Evolutionary conservation across 208 protist species (phyloP), one percentile per base, ranked within the genome.

Genomic region (Histomonas meleagridis): DNA sequence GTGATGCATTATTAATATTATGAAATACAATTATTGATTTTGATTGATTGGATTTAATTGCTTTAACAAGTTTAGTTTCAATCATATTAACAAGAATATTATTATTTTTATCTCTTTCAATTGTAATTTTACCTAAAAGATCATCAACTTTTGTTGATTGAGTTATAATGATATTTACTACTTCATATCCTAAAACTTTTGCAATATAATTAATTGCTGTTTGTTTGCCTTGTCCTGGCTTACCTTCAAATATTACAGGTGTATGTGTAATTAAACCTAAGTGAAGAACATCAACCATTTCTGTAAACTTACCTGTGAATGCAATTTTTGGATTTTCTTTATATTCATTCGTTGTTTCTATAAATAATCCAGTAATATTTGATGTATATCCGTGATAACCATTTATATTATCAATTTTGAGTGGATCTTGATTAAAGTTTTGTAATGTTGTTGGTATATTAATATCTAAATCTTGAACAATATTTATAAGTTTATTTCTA

Each of bases 1-100:
- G 60, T 32, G 60, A 65, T n/a, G 60, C 60, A 65, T 65, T n/a
- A n/a, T 65, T 65, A n/a, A 65, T 65, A 65, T 65, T 65, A n/a
- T 65, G 21, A n/a, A 65, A 28, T 32, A 65, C 60, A n/a, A 65
- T n/a, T n/a, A 76, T 9, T 43, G 76, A 9, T 18, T 51, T 10
- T 5, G 4, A 10, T 46, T 76, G 5, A 46, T 9, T 1, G 35
- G 35, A 9, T 7, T 18, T 5, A 9, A 35, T 43, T 26, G 18
- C 32, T 43, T 76, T 43, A 35, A 43, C 65, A 76, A 76, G 32
- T 76, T 43, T 9, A 46, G 65, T 43, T 43, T 35, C 35, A 43
- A 43, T 5, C 65, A 43, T 76, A 12, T 43, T 18, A 46, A 43
- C 35, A 46, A n/a, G 35, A 43, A 46, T 43, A 16, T 7, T 35